Evolutionary conservation across 2,329 filamentous ascomycete genomes (phyloP).

Genomic region (Thelonectria discophora): DNA sequence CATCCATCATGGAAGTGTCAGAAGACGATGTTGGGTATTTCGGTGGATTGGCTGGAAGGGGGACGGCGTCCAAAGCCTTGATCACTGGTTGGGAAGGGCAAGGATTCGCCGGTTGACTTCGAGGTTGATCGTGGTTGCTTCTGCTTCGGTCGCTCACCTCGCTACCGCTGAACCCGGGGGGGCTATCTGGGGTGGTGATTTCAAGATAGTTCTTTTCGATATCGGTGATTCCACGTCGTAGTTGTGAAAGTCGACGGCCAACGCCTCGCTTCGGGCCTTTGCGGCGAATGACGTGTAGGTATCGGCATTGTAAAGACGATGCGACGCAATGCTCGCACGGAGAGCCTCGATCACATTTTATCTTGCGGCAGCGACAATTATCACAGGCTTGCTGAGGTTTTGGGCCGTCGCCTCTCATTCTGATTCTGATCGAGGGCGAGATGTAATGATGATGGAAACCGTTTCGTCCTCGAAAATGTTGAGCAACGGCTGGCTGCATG

Average conservation of each 20-base stretch:
- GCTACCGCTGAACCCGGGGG: background rate
- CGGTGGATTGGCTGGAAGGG: background rate
- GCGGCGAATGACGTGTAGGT: constrained; percentile 43
- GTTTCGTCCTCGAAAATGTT: background rate
- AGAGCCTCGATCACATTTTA: constrained; percentile 46
- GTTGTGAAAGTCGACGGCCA: constrained; percentile 42
- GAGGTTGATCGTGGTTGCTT: background rate
- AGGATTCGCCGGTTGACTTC: background rate
- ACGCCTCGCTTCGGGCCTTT: constrained; percentile 44
- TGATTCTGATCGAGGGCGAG: background rate
- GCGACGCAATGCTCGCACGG: constrained; percentile 44
- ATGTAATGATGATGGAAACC: background rate
- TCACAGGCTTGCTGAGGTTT: constrained; percentile 41
- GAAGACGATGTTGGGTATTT: background rate
- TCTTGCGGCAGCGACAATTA: constrained; percentile 46
- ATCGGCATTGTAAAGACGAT: constrained; percentile 42
- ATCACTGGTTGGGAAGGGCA: background rate
- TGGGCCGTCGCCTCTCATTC: background rate
- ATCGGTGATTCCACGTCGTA: constrained; percentile 39
- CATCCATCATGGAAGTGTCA: background rate
- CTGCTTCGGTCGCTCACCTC: background rate
- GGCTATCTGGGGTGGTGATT: constrained; percentile 32
- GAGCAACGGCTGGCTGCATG: background rate
- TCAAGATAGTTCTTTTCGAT: constrained; percentile 31
- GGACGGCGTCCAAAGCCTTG: background rate